A percentile compares a stretch with the other conserved stretches of the same genome.
Evolutionary conservation across 2,329 filamentous ascomycete genomes (phyloP).

Genomic region (Beauveria australis): DNA sequence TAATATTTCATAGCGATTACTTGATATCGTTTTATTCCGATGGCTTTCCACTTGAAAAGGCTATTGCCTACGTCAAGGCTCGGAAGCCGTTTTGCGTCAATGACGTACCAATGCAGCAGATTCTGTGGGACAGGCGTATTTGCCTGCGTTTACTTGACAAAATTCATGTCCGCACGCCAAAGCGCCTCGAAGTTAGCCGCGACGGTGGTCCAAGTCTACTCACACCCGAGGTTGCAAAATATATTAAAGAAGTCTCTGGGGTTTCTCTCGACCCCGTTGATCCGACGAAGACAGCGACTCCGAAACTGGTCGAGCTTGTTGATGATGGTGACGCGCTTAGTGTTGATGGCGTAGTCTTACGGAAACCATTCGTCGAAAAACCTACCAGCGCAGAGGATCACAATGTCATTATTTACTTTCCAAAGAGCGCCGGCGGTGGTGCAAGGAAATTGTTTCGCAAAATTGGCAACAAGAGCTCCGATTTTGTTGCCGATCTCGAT

Average conservation of each 20-base stretch:
- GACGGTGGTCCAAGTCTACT: constrained; percentile 80
- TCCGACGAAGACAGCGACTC: constrained; percentile 53
- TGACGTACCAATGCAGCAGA: constrained; percentile 92
- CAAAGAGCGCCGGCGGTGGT: constrained; percentile 76
- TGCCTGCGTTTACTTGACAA: constrained; percentile 83
- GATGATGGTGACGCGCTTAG: constrained; percentile 82
- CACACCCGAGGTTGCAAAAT: constrained; percentile 69
- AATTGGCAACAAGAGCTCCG: constrained; percentile 97
- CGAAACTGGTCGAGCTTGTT: constrained; percentile 71
- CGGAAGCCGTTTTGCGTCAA: constrained; percentile 97
- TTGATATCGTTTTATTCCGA: constrained; percentile 98
- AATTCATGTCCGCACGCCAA: constrained; percentile 82
- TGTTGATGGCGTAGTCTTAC: constrained; percentile 74
- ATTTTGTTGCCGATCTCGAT: constrained; percentile 71
- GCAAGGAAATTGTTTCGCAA: constrained; percentile 91
- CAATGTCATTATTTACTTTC: constrained; percentile 97
- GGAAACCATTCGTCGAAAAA: constrained; percentile 96
- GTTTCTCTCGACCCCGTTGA: constrained; percentile 64
- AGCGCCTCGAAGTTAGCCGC: constrained; percentile 80
- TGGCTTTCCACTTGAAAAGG: constrained; percentile 93
- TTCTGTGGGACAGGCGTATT: constrained; percentile 89
- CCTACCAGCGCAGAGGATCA: constrained; percentile 97
- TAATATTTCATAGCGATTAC: constrained; percentile 57
- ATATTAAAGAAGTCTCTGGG: constrained; percentile 73
- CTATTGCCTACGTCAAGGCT: constrained; percentile 87